Percentiles rank a stretch among this genome's conserved stretches.
These are phyloP conservation scores for Penicillium oxalicum DNA, from an alignment of 2,329 filamentous ascomycete genomes.

Conservation along the genomic window DNA sequence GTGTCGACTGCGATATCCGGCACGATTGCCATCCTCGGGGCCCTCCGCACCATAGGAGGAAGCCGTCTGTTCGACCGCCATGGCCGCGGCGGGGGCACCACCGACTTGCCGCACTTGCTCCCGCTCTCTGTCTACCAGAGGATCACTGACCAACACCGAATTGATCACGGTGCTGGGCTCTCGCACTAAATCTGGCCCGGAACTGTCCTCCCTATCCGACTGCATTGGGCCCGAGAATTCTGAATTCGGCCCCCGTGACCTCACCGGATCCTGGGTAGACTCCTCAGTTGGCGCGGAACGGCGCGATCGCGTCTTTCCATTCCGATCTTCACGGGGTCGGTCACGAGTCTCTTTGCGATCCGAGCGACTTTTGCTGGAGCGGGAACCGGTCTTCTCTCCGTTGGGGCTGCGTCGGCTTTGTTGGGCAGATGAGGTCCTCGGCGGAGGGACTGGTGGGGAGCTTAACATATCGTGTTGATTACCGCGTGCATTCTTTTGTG, in stretches of 20 bases:
- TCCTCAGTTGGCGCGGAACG: constrained; percentile 36
- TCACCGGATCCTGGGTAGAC: constrained; percentile 35
- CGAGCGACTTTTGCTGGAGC: constrained; percentile 34
- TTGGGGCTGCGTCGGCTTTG: constrained; percentile 41
- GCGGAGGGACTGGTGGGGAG: constrained; percentile 64
- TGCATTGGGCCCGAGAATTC: constrained; percentile 29
- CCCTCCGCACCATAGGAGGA: constrained; percentile 48
- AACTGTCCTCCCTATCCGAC: constrained; percentile 49
- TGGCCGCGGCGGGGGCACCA: constrained; percentile 43
- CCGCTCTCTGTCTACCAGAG: constrained; percentile 65
- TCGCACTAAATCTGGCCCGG: constrained; percentile 57
- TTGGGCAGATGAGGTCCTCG: constrained; percentile 73
- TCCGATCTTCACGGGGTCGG: constrained; percentile 35
- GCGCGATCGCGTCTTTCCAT: constrained; percentile 35
- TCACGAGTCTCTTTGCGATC: constrained; percentile 35
- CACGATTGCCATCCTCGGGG: constrained; percentile 40
- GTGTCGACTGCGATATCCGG: constrained; percentile 44
- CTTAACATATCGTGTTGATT: constrained; percentile 48
- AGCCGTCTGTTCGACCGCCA: constrained; percentile 41
- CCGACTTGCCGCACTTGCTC: constrained; percentile 65
- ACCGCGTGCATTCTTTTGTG: constrained; percentile 29
- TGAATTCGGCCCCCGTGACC: constrained; percentile 25
- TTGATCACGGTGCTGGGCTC: constrained; percentile 77
- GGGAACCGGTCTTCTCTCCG: constrained; percentile 36
- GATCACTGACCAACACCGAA: constrained; percentile 69